Base-by-base conservation (phyloP, 1,139 yeast genomes). In the Hyphopichia fennica region DNA sequence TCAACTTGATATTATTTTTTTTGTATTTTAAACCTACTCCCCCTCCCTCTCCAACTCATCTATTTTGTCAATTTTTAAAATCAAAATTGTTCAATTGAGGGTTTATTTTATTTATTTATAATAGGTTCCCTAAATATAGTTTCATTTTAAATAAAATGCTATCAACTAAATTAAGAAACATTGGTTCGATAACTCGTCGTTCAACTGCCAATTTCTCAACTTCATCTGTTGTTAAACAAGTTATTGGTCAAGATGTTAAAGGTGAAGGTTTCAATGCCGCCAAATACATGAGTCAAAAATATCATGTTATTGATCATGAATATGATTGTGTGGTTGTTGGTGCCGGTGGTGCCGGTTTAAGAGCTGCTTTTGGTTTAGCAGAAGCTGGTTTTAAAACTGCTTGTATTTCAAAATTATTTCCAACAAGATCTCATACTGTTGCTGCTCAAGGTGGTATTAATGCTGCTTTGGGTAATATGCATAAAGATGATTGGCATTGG, bases 401-500 rank as follows among this genome's bases (percentile, higher is more conserved):
- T 32, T 93, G 99, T 81, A 82, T 93, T 58, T 85, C 98, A 55
- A 93, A 93, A 73, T 81, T 93, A 58, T 93, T 93, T 79, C 99
- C 99, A 43, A 93, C 99, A 40, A 86, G 99, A 74, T 90, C 97
- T 25, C 99, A 93, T 68, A 93, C 99, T 25, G 99, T 93, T 44
- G 99, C 99, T 45, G 99, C 99, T 44, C 99, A 93, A 72, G 99
- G 99, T 71, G 99, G 99, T 74, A 93, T 93, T 71, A 93, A 93
- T 62, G 99, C 99, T 56, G 99, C 99, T 35, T 78, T 93, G 51
- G 93, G 95, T 54, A 93, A 93, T 77, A 91, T 93, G 96, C 98
- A 95, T 75, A 77, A 81, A 55, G 99, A 93, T 69, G 93, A 91
- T 75, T 93, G 99, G 99, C 95, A 88, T 68, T 93, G 99, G 98